Percentiles rank a stretch among this genome's conserved stretches.
Conservation (phyloP, 352 stramenopile genomes). For the Globisporangium canariense region DNA sequence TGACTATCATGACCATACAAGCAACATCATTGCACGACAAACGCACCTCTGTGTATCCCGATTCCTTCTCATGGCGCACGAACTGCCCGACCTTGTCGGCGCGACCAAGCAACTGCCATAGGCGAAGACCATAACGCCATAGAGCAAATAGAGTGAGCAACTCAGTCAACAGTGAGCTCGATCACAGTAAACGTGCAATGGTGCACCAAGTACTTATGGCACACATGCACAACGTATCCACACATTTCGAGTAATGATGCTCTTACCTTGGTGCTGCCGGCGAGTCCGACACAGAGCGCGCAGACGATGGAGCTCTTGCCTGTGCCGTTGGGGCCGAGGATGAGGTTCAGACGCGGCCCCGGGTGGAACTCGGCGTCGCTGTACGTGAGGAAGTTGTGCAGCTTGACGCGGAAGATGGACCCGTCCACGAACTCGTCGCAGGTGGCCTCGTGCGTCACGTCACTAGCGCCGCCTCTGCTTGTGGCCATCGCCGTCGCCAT, state of each 20-base stretch:
- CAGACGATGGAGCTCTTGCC: slow-evolving; percentile 95
- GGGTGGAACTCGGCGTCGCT: slow-evolving; percentile 88
- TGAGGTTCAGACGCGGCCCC: slow-evolving; percentile 95
- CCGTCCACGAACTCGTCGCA: slow-evolving; percentile 82
- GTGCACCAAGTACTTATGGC: background rate
- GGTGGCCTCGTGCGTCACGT: slow-evolving; percentile 22
- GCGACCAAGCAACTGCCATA: slow-evolving; percentile 84
- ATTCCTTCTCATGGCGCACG: slow-evolving; percentile 84
- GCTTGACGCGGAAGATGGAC: slow-evolving; percentile 86
- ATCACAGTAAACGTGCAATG: background rate
- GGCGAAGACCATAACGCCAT: background rate
- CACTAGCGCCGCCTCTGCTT: slow-evolving; percentile 18
- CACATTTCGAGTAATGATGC: background rate
- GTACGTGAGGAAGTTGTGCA: slow-evolving; percentile 96
- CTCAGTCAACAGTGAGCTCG: no score
- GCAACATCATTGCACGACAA: background rate
- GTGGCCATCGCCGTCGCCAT: slow-evolving; percentile 18
- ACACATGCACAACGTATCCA: background rate
- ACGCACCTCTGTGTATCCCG: slow-evolving; percentile 70
- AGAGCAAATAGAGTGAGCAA: background rate
- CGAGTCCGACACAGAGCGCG: slow-evolving; percentile 96
- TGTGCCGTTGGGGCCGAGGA: slow-evolving; percentile 97
- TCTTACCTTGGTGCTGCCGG: slow-evolving; percentile 88
- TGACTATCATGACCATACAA: background rate
- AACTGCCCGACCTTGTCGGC: slow-evolving; percentile 93